Percentiles rank a stretch among this genome's conserved stretches.
phyloP scores from a whole-genome alignment of 495 filamentous ascomycete species.

The Penicillium roqueforti region DNA sequence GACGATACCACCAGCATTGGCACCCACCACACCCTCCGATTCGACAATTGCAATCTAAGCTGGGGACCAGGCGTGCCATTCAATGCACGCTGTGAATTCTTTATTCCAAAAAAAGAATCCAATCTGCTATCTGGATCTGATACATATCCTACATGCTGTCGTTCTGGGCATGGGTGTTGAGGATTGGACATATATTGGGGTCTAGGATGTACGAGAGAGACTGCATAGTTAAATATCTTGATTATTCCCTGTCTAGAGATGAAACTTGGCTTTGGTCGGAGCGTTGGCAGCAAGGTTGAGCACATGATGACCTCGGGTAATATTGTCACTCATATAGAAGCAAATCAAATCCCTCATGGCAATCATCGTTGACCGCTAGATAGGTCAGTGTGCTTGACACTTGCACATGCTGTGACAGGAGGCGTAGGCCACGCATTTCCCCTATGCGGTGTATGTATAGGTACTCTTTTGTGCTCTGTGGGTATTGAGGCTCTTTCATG shows the following conservation, averaged over 20 bases:
- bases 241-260: not conserved
- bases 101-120: not conserved
- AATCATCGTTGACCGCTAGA: not conserved
- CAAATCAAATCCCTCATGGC: not conserved
- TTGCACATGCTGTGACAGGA: conserved; percentile 3
- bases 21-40: conserved; percentile 7
- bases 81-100: not conserved
- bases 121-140: not conserved
- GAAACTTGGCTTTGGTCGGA: not conserved
- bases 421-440: not conserved
- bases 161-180: not conserved
- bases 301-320: conserved; percentile 3
- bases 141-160: not conserved
- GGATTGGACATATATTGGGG: not conserved
- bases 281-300: not conserved
- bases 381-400: not conserved
- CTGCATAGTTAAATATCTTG: not conserved
- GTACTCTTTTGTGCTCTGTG: not conserved
- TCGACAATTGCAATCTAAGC: conserved; percentile 11
- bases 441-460: not conserved
- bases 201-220: not conserved
- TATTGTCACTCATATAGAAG: not conserved
- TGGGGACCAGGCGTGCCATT: not conserved
- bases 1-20: not conserved
- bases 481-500: not conserved